Conservation (phyloP, 495 filamentous ascomycete species). For the Penicillium cataractarum region DNA sequence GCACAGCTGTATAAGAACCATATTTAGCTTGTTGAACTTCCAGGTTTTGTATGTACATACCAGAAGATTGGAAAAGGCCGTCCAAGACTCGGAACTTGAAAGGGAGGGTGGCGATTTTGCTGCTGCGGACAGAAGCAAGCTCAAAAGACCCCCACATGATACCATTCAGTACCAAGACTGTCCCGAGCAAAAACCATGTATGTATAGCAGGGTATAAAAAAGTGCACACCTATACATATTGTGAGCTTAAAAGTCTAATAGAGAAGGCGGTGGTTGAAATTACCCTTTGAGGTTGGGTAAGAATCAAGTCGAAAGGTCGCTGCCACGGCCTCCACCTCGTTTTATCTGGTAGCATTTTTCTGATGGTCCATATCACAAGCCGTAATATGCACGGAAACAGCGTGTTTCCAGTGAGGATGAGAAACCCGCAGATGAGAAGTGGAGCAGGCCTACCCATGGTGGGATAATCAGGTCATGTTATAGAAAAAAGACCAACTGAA, state of each 20-base stretch:
- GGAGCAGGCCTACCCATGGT: slow-evolving; percentile 52
- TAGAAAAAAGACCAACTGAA: background rate
- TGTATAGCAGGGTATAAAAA: slow-evolving; percentile 74
- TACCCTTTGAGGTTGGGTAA: slow-evolving; percentile 72
- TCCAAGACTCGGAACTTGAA: slow-evolving; percentile 64
- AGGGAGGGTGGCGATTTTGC: slow-evolving; percentile 57
- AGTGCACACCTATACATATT: slow-evolving; percentile 56
- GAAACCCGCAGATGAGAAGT: slow-evolving; percentile 68
- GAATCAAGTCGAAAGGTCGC: slow-evolving; percentile 69
- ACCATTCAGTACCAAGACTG: slow-evolving; percentile 71
- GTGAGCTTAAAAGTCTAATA: background rate
- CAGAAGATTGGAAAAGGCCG: slow-evolving; percentile 78
- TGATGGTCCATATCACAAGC: slow-evolving; percentile 66
- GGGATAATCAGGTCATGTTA: slow-evolving; percentile 6
- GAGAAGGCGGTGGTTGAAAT: background rate
- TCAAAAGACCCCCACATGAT: slow-evolving; percentile 83
- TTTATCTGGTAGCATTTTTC: slow-evolving; percentile 47
- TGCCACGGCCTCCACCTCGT: slow-evolving; percentile 49
- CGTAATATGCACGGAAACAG: slow-evolving; percentile 74
- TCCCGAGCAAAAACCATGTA: slow-evolving; percentile 76
- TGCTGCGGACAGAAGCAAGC: slow-evolving; percentile 72
- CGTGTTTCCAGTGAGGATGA: slow-evolving; percentile 86
- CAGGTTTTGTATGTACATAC: slow-evolving; percentile 20
- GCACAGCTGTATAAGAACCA: slow-evolving; percentile 55
- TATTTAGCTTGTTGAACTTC: slow-evolving; percentile 19